Base-by-base conservation (phyloP, 176 grass and related monocot genomes). In the Lolium multiflorum region DNA sequence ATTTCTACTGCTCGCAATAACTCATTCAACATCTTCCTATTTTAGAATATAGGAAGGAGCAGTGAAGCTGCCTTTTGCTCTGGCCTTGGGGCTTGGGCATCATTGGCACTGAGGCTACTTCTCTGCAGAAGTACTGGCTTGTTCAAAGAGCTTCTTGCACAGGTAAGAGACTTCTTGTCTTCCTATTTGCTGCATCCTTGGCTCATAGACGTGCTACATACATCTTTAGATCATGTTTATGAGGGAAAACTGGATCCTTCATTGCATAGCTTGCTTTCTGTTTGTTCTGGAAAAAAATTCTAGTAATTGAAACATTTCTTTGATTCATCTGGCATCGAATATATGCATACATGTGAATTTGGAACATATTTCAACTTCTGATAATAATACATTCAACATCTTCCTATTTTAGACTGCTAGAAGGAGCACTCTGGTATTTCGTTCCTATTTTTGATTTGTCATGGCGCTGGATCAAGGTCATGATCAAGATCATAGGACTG, bases 311-410 rank as follows among this genome's bases (percentile, higher is more conserved):
- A 48, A 1, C 43, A 7, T 73, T 49, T 74, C 43, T 25, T 74
- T 74, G n/a, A 1, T 49, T 74, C 49, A 25, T 74, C 43, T 15
- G 2, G 8, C 12, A 74, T 74, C 71, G 25, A 26, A 74, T 74
- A 49, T 3, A 49, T 48, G 11, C 5, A 47, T 48, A 41, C 0
- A 14, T 48, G 11, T 73, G n/a, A 73, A 47, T 20, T 14, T 14
- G 11, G 43, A 73, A 73, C 20, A 48, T 2, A 73, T 31, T 28
- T 64, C 12, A 15, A 7, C 61, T 64, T 11, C 70, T 48, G n/a
- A 44, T 73, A 44, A 48, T 73, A 74, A 49, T 12, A 73, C 41
- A 73, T 73, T 47, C 43, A 47, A 73, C 20, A 73, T 73, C 71
- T 74, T 49, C 21, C 44, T 15, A 73, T 50, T 74, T 25, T 25